Conservation (phyloP, 345 rosid genomes). For the Acer yangbiense region DNA sequence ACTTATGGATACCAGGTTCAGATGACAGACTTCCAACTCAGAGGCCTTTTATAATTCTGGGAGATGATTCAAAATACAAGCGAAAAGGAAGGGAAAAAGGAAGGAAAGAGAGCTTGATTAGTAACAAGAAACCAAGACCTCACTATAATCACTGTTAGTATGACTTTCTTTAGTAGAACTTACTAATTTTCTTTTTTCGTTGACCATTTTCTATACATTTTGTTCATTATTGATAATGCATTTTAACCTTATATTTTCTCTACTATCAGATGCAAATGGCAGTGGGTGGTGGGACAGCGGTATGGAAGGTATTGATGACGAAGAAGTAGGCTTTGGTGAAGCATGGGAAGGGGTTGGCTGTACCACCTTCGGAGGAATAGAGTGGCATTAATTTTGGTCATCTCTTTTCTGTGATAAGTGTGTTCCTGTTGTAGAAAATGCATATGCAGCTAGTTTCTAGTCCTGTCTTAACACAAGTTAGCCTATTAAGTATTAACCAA, state of each 20-base stretch:
- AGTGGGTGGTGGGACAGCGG: conserved; percentile 82
- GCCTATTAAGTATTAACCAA: background rate
- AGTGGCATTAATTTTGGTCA: conserved; percentile 57
- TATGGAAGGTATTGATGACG: conserved; percentile 85
- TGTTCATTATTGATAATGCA: background rate
- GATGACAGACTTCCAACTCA: conserved; percentile 26
- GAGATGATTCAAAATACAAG: conserved; percentile 45
- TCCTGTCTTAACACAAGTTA: background rate
- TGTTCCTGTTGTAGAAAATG: background rate
- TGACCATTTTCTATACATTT: background rate
- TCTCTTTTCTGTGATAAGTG: background rate
- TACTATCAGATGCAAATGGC: conserved; percentile 78
- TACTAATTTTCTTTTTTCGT: background rate
- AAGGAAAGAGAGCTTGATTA: conserved; percentile 21
- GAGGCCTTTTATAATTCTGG: conserved; percentile 55
- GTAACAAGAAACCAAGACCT: conserved; percentile 43
- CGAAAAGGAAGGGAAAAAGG: conserved; percentile 23
- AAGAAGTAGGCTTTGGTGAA: conserved; percentile 72
- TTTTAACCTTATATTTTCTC: background rate
- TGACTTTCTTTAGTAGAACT: background rate
- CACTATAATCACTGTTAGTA: conserved; percentile 80
- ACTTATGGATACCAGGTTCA: conserved; percentile 35
- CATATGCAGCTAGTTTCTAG: background rate
- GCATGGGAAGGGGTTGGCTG: conserved; percentile 93
- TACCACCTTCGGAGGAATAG: conserved; percentile 69